A percentile compares a stretch with the other conserved stretches of the same genome.
Evolutionary conservation across 1,139 yeast genomes (phyloP).

Genomic region (Debaryomycetaceae sp.): DNA sequence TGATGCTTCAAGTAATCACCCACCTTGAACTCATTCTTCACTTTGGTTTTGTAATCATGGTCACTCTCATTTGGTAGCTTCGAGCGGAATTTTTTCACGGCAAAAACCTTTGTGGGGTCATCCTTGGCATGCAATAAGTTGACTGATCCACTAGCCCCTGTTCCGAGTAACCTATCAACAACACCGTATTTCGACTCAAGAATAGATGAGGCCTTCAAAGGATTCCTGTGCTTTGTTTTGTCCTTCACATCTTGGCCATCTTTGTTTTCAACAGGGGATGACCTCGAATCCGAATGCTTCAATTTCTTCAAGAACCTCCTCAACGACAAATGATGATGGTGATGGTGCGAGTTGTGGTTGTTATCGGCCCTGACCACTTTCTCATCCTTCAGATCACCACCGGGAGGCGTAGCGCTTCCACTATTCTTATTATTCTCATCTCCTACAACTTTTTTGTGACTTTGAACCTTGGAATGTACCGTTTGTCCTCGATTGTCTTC

Average conservation of each 20-base stretch:
- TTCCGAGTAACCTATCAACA: conserved; percentile 57
- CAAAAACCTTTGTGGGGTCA: conserved; percentile 50
- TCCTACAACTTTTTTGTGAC: not conserved
- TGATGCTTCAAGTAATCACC: conserved; percentile 61
- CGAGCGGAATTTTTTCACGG: conserved; percentile 66
- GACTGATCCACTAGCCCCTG: conserved; percentile 80
- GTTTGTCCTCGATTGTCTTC: not conserved
- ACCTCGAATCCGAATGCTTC: conserved; percentile 12
- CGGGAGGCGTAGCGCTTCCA: not conserved
- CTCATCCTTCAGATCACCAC: not conserved
- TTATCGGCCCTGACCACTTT: not conserved
- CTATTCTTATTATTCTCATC: not conserved
- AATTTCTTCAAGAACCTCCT: conserved; percentile 38
- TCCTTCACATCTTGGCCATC: conserved; percentile 6
- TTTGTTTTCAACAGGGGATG: conserved; percentile 6
- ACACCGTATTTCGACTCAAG: conserved; percentile 51
- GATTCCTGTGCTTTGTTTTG: conserved; percentile 1
- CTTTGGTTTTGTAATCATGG: conserved; percentile 56
- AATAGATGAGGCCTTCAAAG: conserved; percentile 15
- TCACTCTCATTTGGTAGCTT: conserved; percentile 51
- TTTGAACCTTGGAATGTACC: not conserved
- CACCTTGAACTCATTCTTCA: conserved; percentile 62
- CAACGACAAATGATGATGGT: conserved; percentile 29
- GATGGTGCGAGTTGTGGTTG: not conserved
- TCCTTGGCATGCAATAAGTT: conserved; percentile 48